Percentiles rank a stretch among this genome's conserved stretches.
Conservation (phyloP, 768 basidiomycete species). For the Russula griseocarnosa region DNA sequence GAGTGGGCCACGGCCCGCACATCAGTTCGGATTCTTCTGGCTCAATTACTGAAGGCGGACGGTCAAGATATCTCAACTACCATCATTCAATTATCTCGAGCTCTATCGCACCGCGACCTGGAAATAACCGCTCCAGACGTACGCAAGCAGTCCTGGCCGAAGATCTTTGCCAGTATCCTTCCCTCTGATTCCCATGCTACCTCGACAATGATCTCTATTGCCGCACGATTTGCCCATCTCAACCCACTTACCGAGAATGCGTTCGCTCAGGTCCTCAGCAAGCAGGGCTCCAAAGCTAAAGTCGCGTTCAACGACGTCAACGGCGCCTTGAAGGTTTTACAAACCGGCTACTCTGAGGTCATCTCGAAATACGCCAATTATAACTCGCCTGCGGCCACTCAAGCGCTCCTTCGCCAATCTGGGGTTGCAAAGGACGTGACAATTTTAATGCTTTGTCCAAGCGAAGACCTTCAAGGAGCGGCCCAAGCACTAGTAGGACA, state of each 20-base stretch:
- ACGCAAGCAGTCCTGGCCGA: conserved; percentile 63
- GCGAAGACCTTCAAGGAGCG: conserved; percentile 65
- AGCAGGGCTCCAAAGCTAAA: conserved; percentile 31
- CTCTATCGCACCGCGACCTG: conserved; percentile 39
- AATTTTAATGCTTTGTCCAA: conserved; percentile 76
- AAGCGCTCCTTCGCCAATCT: conserved; percentile 51
- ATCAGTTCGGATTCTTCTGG: conserved; percentile 43
- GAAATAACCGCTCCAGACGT: conserved; percentile 39
- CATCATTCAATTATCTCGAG: conserved; percentile 37
- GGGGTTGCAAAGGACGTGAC: conserved; percentile 59
- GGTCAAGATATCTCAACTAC: conserved; percentile 34
- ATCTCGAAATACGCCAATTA: conserved; percentile 65
- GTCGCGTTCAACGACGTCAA: conserved; percentile 56
- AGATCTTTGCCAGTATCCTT: conserved; percentile 55
- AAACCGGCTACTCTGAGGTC: conserved; percentile 57
- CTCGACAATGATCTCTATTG: conserved; percentile 51
- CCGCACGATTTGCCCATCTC: conserved; percentile 61
- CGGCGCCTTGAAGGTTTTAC: conserved; percentile 50
- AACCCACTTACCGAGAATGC: conserved; percentile 54
- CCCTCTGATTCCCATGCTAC: conserved; percentile 57
- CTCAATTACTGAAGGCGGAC: conserved; percentile 36
- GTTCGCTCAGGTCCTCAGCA: conserved; percentile 42
- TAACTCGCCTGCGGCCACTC: conserved; percentile 47
- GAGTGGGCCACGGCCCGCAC: conserved; percentile 44
- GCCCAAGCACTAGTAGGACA: conserved; percentile 79